A percentile compares a stretch with the other conserved stretches of the same genome.
phyloP scores from a whole-genome alignment of 2,329 filamentous ascomycete species.

The Teratosphaeria epicoccoides region DNA sequence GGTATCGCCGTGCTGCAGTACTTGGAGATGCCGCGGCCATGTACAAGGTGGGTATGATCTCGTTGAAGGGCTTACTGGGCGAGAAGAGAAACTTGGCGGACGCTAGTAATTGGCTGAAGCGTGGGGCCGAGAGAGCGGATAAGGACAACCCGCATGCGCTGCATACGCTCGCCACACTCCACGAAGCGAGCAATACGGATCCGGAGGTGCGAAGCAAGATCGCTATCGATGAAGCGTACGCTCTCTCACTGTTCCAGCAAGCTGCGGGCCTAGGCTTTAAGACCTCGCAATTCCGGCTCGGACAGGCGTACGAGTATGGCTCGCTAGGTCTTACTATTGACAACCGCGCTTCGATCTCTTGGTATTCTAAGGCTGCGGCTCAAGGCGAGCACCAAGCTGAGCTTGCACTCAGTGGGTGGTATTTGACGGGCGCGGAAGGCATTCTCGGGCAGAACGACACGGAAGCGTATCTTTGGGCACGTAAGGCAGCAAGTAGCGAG shows the following conservation, averaged over 20 bases:
- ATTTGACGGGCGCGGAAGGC: constrained; percentile 79
- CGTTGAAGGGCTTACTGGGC: constrained; percentile 85
- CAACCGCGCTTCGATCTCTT: constrained; percentile 73
- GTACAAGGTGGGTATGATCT: constrained; percentile 97
- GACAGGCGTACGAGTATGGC: constrained; percentile 82
- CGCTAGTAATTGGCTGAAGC: constrained; percentile 83
- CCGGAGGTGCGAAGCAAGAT: constrained; percentile 54
- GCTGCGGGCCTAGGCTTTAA: constrained; percentile 88
- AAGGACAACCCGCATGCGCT: constrained; percentile 86
- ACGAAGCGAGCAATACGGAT: constrained; percentile 51
- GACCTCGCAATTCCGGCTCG: constrained; percentile 83
- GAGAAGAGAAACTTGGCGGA: constrained; percentile 74
- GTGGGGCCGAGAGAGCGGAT: constrained; percentile 80
- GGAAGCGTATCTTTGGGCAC: constrained; percentile 92
- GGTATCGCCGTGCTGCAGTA: constrained; percentile 89
- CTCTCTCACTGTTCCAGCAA: constrained; percentile 69
- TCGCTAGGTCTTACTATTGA: constrained; percentile 73
- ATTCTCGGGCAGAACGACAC: constrained; percentile 87
- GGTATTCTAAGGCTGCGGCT: constrained; percentile 83
- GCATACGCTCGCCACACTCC: constrained; percentile 66
- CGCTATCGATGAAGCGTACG: constrained; percentile 70
- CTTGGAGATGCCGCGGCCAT: constrained; percentile 87
- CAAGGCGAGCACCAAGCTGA: constrained; percentile 94
- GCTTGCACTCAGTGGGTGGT: constrained; percentile 47
- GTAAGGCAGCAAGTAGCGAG: constrained; percentile 81